Base-by-base conservation (phyloP, 139 green algal genomes). In the Chlamydomonas sp. region DNA sequence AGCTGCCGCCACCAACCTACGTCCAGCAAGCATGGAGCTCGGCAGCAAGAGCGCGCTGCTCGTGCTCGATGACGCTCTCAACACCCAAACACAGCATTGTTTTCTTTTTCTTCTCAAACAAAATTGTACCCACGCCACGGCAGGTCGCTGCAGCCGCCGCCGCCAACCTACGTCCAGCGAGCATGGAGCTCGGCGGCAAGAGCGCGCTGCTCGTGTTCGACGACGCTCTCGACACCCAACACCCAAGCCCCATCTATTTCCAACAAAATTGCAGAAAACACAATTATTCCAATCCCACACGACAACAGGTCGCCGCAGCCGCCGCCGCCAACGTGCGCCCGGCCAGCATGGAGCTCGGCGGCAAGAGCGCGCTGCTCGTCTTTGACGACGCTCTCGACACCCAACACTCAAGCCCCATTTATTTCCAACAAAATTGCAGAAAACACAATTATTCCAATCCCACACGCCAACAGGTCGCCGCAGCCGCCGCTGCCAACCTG, bases 351-450 rank as follows among this genome's bases (percentile, higher is more conserved):
- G 88, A 94, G 84, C 81, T 94, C 67, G 91, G 91, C 1, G 91
- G 91, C 29, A 97, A 97, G 84, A 85, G 70, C 37, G 65, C 85
- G 3, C 77, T 95, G 20, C 82, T 97, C 28, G 85, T 97, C 37
- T 97, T 97, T 82, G 90, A 95, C 26, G 91, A 97, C 35, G 86
- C 82, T 0, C n/a, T n/a, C n/a, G n/a, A n/a, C n/a, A n/a, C n/a
- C n/a, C n/a, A n/a, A n/a, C n/a, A n/a, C n/a, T n/a, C n/a, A n/a
- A n/a, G n/a, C n/a, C n/a, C n/a, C n/a, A n/a, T n/a, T n/a, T n/a
- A n/a, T n/a, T n/a, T n/a, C n/a, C n/a, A n/a, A n/a, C n/a, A n/a
- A n/a, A n/a, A n/a, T n/a, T n/a, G n/a, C n/a, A n/a, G n/a, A n/a
- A n/a, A n/a, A n/a, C n/a, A n/a, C n/a, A n/a, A n/a, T n/a, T n/a